Evolutionary conservation across 139 green algal species (phyloP), one percentile per base, ranked within the genome.

Genomic region (Ostreobium quekettii): DNA sequence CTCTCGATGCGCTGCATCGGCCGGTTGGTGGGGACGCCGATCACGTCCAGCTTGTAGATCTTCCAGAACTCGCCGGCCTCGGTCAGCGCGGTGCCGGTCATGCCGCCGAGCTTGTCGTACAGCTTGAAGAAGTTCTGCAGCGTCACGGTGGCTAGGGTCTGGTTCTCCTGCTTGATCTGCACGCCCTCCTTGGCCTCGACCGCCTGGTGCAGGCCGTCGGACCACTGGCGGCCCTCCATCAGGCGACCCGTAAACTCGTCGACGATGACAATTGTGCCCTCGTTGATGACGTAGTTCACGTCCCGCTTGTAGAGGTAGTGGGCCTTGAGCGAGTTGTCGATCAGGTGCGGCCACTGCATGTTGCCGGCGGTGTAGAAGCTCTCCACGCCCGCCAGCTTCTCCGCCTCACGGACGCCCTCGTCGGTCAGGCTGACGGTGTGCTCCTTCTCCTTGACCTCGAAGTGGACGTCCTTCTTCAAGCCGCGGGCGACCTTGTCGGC

Each of bases 141-240:
- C 1, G 83, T 93, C 39, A 99, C 92, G 42, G 76, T 89, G 0
- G 93, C 93, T 15, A 97, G 80, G 6, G 91, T 97, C 48, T 97
- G 74, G 36, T 78, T 92, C 82, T 99, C 93, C 56, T 95, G 90
- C 76, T 98, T 84, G 36, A 99, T 93, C 28, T 83, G 48, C 36
- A 99, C 65, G 0, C 80, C 80, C 83, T 99, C 93, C 84, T 99
- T 99, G 29, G 93, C 93, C 81, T 99, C 93, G 8, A 99, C 81
- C 0, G 93, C 93, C 79, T 93, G 89, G 78, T 96, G 91, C 60
- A 97, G 81, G 8, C 90, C 90, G 47, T 97, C 92, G 63, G 61
- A 74, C 89, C 89, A 98, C 48, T 92, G 77, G 36, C 93, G 79
- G 37, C 91, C 93, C 6, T 81, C 82, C 90, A 96, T 96, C 64